These are phyloP conservation scores for Salicornia ramosissima DNA, from an alignment of 148 eudicot genomes.

Conservation along the genomic window DNA sequence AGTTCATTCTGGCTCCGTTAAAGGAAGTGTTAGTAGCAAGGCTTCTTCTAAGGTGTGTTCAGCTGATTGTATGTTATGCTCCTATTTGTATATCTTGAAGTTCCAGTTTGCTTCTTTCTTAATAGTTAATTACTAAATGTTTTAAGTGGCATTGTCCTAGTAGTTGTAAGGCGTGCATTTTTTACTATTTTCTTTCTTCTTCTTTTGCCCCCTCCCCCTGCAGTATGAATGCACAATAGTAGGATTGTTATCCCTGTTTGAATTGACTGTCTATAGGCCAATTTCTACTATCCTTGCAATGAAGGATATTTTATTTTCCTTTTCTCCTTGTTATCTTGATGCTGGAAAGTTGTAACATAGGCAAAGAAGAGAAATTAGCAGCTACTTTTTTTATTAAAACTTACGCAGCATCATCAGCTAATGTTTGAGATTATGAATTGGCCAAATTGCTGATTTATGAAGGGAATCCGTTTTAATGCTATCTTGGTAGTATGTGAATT, in stretches of 20 bases:
- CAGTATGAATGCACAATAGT: not conserved
- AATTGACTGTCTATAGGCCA: not conserved
- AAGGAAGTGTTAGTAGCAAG: slow-evolving; percentile 64
- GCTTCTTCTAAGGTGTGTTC: slow-evolving; percentile 75
- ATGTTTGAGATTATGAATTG: not conserved
- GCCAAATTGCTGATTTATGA: not conserved
- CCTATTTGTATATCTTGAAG: not conserved
- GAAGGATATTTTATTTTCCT: not conserved
- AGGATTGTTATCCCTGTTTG: not conserved
- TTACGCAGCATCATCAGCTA: not conserved
- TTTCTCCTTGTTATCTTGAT: not conserved
- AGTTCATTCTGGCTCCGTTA: slow-evolving; percentile 45
- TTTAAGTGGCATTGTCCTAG: no score
- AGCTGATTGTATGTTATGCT: not conserved
- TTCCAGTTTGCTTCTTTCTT: not conserved
- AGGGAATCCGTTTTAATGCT: not conserved
- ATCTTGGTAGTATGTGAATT: not conserved
- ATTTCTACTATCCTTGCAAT: not conserved
- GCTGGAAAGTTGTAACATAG: not conserved
- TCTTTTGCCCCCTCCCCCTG: not conserved
- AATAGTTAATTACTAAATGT: no score
- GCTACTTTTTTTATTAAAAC: no score
- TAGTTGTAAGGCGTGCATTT: no score
- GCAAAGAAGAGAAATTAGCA: not conserved
- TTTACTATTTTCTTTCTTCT: no score